Conservation (phyloP, 2,329 filamentous ascomycete genomes). For the Colletotrichum coccodes region DNA sequence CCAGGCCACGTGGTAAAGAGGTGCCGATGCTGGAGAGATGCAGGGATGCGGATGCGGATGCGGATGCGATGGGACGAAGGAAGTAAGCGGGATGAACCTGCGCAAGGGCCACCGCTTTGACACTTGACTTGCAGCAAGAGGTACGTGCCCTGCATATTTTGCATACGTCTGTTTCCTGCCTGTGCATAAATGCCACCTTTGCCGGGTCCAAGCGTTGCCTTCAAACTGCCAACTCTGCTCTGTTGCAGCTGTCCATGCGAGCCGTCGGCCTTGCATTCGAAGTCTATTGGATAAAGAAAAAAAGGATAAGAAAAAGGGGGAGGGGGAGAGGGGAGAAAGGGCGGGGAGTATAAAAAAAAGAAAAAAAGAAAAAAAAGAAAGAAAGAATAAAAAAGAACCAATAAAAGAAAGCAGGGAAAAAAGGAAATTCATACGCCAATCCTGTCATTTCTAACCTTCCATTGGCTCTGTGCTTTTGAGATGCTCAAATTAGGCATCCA, state of each 20-base stretch:
- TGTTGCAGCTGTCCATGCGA: neutral
- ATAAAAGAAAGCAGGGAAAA: no score
- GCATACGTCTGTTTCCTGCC: neutral
- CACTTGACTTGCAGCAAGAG: neutral
- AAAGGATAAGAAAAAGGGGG: neutral
- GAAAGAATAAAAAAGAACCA: no score
- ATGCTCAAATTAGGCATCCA: neutral
- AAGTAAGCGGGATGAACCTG: neutral
- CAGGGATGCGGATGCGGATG: neutral
- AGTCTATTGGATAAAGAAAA: neutral
- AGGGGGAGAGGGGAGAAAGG: no score
- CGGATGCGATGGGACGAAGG: neutral
- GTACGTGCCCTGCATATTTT: neutral
- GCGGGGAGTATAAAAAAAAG: no score
- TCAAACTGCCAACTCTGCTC: neutral
- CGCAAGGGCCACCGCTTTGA: neutral
- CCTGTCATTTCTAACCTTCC: neutral
- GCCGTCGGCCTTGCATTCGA: neutral
- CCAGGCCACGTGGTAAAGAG: slow-evolving; percentile 24
- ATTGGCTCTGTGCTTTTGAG: neutral
- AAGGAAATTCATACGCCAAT: no score
- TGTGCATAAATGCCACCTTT: neutral
- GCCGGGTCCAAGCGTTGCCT: neutral
- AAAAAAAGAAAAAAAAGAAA: no score
- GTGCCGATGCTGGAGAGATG: neutral